A percentile compares a stretch with the other conserved stretches of the same genome.
phyloP scores from a whole-genome alignment of 2,329 filamentous ascomycete species.

The Magnaporthales sp. region DNA sequence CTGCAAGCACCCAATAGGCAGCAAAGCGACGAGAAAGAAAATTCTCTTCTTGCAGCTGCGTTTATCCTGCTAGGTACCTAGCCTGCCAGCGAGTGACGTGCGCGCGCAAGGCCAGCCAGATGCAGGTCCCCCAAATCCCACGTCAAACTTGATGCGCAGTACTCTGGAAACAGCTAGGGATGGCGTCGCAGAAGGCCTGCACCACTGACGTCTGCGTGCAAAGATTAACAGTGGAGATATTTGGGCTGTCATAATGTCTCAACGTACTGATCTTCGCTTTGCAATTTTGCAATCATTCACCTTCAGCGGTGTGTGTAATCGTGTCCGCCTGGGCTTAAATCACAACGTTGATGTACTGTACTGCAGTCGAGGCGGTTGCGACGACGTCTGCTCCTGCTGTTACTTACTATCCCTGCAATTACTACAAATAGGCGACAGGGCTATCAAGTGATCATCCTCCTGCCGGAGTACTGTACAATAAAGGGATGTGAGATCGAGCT shows the following conservation, averaged over 20 bases:
- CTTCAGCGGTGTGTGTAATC: too few species aligned
- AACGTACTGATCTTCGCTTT: too few species aligned
- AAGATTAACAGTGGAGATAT: background rate
- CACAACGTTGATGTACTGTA: background rate
- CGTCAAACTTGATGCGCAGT: background rate
- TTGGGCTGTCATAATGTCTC: background rate
- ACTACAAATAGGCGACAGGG: background rate
- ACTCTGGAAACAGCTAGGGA: background rate
- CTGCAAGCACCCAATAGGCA: background rate
- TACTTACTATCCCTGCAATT: background rate
- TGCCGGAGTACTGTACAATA: too few species aligned
- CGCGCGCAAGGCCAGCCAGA: background rate
- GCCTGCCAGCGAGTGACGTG: background rate
- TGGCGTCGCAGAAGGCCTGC: background rate
- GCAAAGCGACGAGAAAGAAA: background rate
- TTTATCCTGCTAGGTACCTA: too few species aligned
- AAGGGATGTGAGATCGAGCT: background rate
- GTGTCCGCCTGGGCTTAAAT: background rate
- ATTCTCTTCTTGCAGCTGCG: background rate
- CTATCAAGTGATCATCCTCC: background rate
- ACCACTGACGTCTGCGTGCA: background rate
- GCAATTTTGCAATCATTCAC: too few species aligned
- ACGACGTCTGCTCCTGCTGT: background rate
- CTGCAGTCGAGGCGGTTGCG: background rate
- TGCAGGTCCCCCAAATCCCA: background rate